Evolutionary conservation across 2,329 filamentous ascomycete species (phyloP).

Genomic region (Monilinia vaccinii-corymbosi): DNA sequence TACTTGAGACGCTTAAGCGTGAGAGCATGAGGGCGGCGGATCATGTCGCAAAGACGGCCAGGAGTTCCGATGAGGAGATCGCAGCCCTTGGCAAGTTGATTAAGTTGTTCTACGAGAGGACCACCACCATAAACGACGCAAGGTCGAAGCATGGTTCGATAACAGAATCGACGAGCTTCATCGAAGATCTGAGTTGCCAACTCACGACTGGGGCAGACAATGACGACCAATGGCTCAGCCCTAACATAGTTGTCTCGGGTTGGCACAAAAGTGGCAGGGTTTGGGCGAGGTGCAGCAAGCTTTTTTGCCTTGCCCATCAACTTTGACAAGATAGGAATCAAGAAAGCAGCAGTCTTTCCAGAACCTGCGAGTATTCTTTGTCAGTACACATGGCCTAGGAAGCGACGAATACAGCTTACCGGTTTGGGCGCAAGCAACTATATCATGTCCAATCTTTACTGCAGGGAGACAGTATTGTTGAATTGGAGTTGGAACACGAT

Average conservation of each 20-base stretch:
- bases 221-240: constrained; percentile 80
- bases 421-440: constrained; percentile 87
- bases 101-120: constrained; percentile 58
- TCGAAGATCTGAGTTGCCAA: constrained; percentile 92
- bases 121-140: constrained; percentile 83
- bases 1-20: constrained; percentile 70
- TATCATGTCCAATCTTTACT: constrained; percentile 65
- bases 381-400: neutral
- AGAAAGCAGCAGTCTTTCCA: constrained; percentile 89
- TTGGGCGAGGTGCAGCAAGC: constrained; percentile 68
- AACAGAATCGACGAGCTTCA: constrained; percentile 85
- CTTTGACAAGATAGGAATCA: constrained; percentile 81
- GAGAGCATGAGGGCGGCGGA: constrained; percentile 59
- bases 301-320: constrained; percentile 95
- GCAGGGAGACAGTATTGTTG: constrained; percentile 80
- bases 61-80: constrained; percentile 85
- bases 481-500: constrained; percentile 70
- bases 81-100: constrained; percentile 72
- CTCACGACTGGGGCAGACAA: constrained; percentile 83
- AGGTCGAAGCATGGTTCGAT: constrained; percentile 88
- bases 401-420: constrained; percentile 44
- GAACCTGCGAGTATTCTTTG: constrained; percentile 53
- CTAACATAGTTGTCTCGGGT: constrained; percentile 41
- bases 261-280: constrained; percentile 45
- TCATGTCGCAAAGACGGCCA: constrained; percentile 78